A percentile compares a stretch with the other conserved stretches of the same genome.
These are phyloP conservation scores for Mortierella polycephala DNA, from an alignment of 371 early-diverging fungal species.

Conservation along the genomic window DNA sequence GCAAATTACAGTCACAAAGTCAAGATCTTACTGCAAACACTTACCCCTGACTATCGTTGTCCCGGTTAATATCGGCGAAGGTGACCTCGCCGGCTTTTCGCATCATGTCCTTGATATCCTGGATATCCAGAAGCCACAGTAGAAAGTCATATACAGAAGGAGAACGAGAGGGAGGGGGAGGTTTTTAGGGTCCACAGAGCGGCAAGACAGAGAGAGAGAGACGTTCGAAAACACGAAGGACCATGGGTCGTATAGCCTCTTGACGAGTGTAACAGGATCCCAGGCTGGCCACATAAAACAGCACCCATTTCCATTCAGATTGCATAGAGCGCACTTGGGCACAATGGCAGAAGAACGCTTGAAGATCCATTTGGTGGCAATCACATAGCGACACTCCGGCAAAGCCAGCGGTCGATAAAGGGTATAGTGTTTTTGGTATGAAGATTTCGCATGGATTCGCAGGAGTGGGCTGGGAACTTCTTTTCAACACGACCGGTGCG, in stretches of 20 bases:
- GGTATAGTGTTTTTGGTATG: no score
- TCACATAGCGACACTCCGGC: slow-evolving; percentile 7
- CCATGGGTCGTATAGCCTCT: slow-evolving; percentile 18
- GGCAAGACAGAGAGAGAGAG: slow-evolving; percentile 39
- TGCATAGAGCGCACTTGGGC: slow-evolving; percentile 19
- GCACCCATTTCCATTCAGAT: slow-evolving; percentile 20
- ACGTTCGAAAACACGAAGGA: slow-evolving; percentile 12
- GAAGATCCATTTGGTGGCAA: slow-evolving; percentile 29
- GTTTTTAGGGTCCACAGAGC: slow-evolving; percentile 51
- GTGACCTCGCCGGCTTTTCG: slow-evolving; percentile 95
- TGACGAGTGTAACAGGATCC: slow-evolving; percentile 15
- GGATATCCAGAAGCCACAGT: slow-evolving; percentile 40
- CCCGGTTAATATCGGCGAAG: slow-evolving; percentile 89
- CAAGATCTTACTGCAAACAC: slow-evolving; percentile 8
- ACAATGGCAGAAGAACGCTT: slow-evolving; percentile 21
- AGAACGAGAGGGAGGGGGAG: slow-evolving; percentile 31
- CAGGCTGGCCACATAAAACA: slow-evolving; percentile 21
- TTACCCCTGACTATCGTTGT: slow-evolving; percentile 89
- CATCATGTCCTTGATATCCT: slow-evolving; percentile 97
- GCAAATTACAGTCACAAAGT: not conserved
- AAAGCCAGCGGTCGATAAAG: slow-evolving; percentile 2
- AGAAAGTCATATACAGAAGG: slow-evolving; percentile 36
- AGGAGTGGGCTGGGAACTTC: no score
- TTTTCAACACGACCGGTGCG: no score
- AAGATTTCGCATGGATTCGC: no score